Base-by-base conservation (phyloP, 345 rosid species). In the Citrus glauca region DNA sequence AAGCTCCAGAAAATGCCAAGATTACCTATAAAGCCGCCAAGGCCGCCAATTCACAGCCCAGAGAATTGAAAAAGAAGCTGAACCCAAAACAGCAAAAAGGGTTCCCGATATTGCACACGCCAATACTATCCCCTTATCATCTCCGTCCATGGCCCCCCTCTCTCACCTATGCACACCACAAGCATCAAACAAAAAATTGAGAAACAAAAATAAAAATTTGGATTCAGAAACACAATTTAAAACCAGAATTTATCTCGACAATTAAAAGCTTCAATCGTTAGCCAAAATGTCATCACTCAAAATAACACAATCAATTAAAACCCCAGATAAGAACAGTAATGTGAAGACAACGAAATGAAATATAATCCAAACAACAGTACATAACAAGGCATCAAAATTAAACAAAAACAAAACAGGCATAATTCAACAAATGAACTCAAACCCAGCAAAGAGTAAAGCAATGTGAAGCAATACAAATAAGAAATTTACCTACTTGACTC, bases 11-110 rank as follows among this genome's bases (percentile, higher is more conserved):
- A 64, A 42, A 6, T n/a, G 61, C 6, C 8, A 28, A 57, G 67
- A 28, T 64, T 85, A 95, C 99, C 99, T 94, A 77, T 94, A 96
- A 78, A 96, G 91, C 86, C 98, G 86, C 99, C 98, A 96, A 8
- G 99, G 98, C 78, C 99, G 90, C 99, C 99, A 94, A 85, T 92
- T 96, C 78, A 96, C 98, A 5, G 91, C 90, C 99, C 93, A 92
- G 7, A 96, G 94, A 75, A 94, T 91, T 70, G 86, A 88, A 84
- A 91, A 94, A 7, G 99, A 96, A 78, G 92, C 90, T 65, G 77
- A 89, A 84, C 97, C 94, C 75, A 90, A 81, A 88, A 89, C 86
- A 2, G 90, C 69, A 69, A 91, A 94, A 82, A 96, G 95, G 89
- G 92, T 79, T 85, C 99, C 98, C 64, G 95, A 92, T 86, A 92